Base-by-base conservation (phyloP, 2,329 filamentous ascomycete genomes). In the Leptosphaerulina australis region DNA sequence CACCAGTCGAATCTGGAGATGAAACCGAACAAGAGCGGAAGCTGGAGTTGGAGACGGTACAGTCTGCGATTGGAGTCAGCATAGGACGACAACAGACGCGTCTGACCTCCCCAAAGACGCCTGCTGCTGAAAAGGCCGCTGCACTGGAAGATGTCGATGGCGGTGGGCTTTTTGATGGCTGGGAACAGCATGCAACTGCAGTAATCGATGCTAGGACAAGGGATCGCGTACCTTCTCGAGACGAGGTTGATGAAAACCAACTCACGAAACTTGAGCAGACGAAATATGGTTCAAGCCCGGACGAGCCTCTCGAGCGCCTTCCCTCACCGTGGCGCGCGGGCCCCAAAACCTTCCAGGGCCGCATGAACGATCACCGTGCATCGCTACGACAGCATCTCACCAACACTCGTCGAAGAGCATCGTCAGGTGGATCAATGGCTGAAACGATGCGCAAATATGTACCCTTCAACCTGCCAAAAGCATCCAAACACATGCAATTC, bases 101-200 rank as follows among this genome's bases (percentile, higher is more conserved):
- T 33, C 73, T 85, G 64, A 80, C 77, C 26, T 82, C 81, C 14
- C 79, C 82, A 8, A 75, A 76, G 31, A 85, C 82, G 4, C 82
- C 83, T 1, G 80, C 80, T 8, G 78, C 78, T 15, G 83, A 85
- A 63, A 86, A 85, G 65, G 79, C 75, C n/a, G 79, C 80, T 2
- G 78, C 78, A 2, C 70, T 86, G 59, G 80, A 82, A 52, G 71
- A 76, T 25, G 56, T 62, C 12, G 68, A 70, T 15, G 72, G 72
- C 24, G 77, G 76, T 3, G 76, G 68, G 12, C 78, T 81, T 57
- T 83, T 83, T 53, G 73, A 74, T 2, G 65, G 72, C 29, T 72
- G 71, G 41, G 69, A 76, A 39, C 56, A 63, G 9, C 38, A 37
- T 14, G 43, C 41, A 9, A 48, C 48, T 15, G 43, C 48, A 10